phyloP scores from a whole-genome alignment of 2,329 filamentous ascomycete species.

The Ceratocystiopsis minuta region DNA sequence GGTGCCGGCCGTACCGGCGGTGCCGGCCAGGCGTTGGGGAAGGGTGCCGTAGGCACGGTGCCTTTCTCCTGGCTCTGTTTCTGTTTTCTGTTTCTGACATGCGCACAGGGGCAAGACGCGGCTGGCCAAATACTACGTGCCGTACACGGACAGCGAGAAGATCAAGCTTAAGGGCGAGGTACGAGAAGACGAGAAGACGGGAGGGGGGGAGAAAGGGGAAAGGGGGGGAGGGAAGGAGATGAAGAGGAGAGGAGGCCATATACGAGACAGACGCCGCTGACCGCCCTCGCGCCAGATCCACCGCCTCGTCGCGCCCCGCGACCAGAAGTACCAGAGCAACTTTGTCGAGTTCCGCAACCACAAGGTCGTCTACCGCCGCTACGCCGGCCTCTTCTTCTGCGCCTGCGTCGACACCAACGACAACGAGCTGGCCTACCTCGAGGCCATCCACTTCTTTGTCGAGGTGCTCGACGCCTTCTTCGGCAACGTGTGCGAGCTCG shows the following conservation, averaged over 20 bases:
- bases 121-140: slow-evolving; percentile 96
- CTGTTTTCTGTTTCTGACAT: background rate
- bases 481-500: slow-evolving; percentile 95
- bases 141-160: slow-evolving; percentile 97
- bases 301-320: slow-evolving; percentile 88
- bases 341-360: slow-evolving; percentile 93
- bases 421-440: slow-evolving; percentile 90
- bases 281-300: slow-evolving; percentile 25
- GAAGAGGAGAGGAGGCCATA: too few relatives aligned
- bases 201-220: too few relatives aligned
- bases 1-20: too few relatives aligned
- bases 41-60: too few relatives aligned
- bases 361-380: slow-evolving; percentile 93
- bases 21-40: too few relatives aligned
- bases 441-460: slow-evolving; percentile 98
- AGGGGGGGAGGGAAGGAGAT: too few relatives aligned
- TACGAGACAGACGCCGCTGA: too few relatives aligned
- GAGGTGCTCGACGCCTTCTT: slow-evolving; percentile 98
- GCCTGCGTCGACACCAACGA: slow-evolving; percentile 98
- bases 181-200: too few relatives aligned
- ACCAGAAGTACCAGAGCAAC: slow-evolving; percentile 99
- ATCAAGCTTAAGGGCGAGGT: slow-evolving; percentile 98
- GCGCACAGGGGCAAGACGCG: slow-evolving; percentile 76
- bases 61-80: background rate
- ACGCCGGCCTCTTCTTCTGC: slow-evolving; percentile 97